Percentiles rank a stretch among this genome's conserved stretches.
Conservation (phyloP, 2,329 filamentous ascomycete genomes). For the Sporothrix brasiliensis region DNA sequence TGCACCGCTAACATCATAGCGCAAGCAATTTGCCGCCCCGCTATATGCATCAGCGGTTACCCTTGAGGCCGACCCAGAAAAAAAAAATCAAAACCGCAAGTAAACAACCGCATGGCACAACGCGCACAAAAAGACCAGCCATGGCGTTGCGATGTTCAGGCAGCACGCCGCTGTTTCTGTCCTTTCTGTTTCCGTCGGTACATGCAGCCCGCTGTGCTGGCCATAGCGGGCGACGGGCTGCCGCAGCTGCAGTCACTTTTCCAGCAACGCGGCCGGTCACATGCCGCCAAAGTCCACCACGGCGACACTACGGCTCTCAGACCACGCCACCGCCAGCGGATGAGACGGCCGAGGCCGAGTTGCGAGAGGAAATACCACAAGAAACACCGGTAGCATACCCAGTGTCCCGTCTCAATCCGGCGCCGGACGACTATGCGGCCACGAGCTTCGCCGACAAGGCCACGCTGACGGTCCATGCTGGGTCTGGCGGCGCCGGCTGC, state of each 20-base stretch:
- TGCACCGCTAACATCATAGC: slow-evolving; percentile 29
- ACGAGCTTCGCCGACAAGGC: slow-evolving; percentile 88
- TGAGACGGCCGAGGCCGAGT: not conserved
- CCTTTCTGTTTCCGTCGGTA: slow-evolving; percentile 56
- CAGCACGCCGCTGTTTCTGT: slow-evolving; percentile 46
- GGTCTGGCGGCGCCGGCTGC: slow-evolving; percentile 85
- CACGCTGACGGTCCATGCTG: slow-evolving; percentile 73
- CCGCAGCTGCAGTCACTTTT: slow-evolving; percentile 37
- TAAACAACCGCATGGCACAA: not conserved
- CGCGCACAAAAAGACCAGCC: not conserved
- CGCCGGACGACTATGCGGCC: slow-evolving; percentile 79
- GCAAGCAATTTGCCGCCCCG: not conserved
- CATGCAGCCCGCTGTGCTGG: slow-evolving; percentile 18
- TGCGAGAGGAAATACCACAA: not conserved
- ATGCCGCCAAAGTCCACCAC: slow-evolving; percentile 28
- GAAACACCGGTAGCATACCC: slow-evolving; percentile 40
- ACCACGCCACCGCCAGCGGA: not conserved
- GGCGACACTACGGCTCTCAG: slow-evolving; percentile 27
- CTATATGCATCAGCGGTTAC: not conserved
- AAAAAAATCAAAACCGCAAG: slow-evolving; percentile 24
- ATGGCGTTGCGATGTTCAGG: slow-evolving; percentile 51
- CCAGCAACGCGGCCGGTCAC: slow-evolving; percentile 31
- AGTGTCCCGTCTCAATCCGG: slow-evolving; percentile 71
- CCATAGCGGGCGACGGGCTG: slow-evolving; percentile 26
- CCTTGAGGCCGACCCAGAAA: slow-evolving; percentile 11